Base-by-base conservation (phyloP, 345 rosid species). In the Citrus glauca region DNA sequence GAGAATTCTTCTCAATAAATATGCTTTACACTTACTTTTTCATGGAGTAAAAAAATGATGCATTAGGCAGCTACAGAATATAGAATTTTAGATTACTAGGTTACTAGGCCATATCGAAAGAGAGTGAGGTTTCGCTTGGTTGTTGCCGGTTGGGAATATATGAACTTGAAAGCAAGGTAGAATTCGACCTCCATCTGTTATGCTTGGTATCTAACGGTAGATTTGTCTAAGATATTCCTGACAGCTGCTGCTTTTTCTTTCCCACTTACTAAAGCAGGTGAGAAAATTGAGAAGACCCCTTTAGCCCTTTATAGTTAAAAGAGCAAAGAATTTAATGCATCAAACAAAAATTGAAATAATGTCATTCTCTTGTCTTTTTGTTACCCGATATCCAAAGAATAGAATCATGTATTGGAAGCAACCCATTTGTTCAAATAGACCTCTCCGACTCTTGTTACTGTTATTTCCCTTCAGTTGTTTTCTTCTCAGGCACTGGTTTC, bases 111-210 rank as follows among this genome's bases (percentile, higher is more conserved):
- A 11, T 16, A 42, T 10, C 4, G 48, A 42, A 42, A 42, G 0
- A 8, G 48, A 0, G 14, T 42, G 48, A 11, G 14, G 50, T 45
- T 45, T 45, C 50, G 17, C 50, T 17, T 13, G 50, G 13, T 13
- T 45, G 50, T 13, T 0, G 50, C 50, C 13, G 50, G 14, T 13
- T 45, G 50, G 32, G 63, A 48, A 69, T 55, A 53, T n/a, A 33
- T 65, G 28, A 53, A 55, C 24, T 24, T 37, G 35, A 35, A 76
- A 66, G 79, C 66, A 76, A 76, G 65, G 79, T 66, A 74, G 45
- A 64, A 76, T 55, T 33, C 56, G 65, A 45, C 17, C 1, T 7
- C 25, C 17, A 10, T 38, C 11, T 24, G 37, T 6, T 19, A 19
- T 48, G 62, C 27, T 48, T 50, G 74, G 28, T 9, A 28, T 71